Evolutionary conservation across 306 rosid genomes (phyloP).

Genomic region (Ziziphus jujuba): DNA sequence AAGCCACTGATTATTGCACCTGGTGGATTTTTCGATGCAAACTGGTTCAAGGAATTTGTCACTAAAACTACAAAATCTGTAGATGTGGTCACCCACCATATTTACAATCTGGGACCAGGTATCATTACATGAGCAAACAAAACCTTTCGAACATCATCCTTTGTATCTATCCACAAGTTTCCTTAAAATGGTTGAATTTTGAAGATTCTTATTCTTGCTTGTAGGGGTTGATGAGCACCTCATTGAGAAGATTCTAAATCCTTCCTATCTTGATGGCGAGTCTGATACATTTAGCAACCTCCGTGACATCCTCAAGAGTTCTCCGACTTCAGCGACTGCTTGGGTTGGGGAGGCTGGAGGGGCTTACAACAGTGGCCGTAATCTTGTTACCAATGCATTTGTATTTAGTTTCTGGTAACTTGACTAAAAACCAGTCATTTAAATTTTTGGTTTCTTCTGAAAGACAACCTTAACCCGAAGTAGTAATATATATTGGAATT

Average conservation of each 20-base stretch:
- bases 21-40: constrained; percentile 82
- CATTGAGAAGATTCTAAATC: constrained; percentile 61
- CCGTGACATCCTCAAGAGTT: constrained; percentile 43
- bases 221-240: constrained; percentile 73
- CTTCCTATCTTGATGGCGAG: constrained; percentile 62
- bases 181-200: constrained; percentile 7
- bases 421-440: background rate
- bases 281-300: constrained; percentile 57
- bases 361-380: constrained; percentile 85
- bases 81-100: constrained; percentile 74
- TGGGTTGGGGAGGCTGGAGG: constrained; percentile 99
- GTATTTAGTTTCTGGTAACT: constrained; percentile 79
- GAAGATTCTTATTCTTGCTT: constrained; percentile 11
- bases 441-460: background rate
- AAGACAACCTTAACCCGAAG: background rate
- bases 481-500: background rate
- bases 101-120: constrained; percentile 95
- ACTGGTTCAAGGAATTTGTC: constrained; percentile 65
- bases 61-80: constrained; percentile 40
- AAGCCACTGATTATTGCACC: constrained; percentile 85
- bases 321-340: constrained; percentile 52
- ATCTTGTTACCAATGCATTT: constrained; percentile 78
- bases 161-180: constrained; percentile 3
- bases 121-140: constrained; percentile 4
- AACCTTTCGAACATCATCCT: background rate